A percentile compares a stretch with the other conserved stretches of the same genome.
Conservation (phyloP, 2,329 filamentous ascomycete genomes). For the Nannizzia gypsea region DNA sequence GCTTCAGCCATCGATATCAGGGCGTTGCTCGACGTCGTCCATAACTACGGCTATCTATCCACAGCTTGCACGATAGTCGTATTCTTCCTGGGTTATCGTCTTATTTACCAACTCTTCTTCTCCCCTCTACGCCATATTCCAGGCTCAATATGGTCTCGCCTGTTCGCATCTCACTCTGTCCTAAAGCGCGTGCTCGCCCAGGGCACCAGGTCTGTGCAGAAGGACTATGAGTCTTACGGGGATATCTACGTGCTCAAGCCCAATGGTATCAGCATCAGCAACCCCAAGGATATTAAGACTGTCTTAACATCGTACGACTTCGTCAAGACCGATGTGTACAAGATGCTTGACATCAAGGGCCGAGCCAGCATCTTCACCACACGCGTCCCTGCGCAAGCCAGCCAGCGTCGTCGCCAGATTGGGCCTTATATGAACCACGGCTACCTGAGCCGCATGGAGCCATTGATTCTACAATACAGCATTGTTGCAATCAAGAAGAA, state of each 20-base stretch:
- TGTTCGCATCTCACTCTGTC: background rate
- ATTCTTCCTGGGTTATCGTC: background rate
- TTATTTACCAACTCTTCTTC: conserved; percentile 1
- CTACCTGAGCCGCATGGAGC: background rate
- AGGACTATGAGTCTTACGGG: background rate
- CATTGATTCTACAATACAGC: conserved; percentile 5
- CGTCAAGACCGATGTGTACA: conserved; percentile 4
- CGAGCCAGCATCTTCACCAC: conserved; percentile 4
- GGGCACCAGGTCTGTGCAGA: background rate
- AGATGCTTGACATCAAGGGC: conserved; percentile 4
- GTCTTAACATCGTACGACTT: conserved; percentile 2
- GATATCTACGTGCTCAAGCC: conserved; percentile 3
- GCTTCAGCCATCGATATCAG: background rate
- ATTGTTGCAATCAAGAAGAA: conserved; percentile 4
- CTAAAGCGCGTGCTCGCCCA: conserved; percentile 7
- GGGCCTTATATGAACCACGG: conserved; percentile 3
- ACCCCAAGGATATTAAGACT: conserved; percentile 3
- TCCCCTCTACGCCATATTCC: conserved; percentile 5
- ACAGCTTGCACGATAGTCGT: background rate
- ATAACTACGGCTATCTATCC: background rate
- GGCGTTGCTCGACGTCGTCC: background rate
- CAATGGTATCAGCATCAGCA: conserved; percentile 2
- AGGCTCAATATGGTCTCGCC: background rate
- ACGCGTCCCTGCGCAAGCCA: background rate
- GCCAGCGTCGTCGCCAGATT: conserved; percentile 1